These are phyloP conservation scores for Coprinopsis strossmayeri DNA, from an alignment of 768 basidiomycete species.

Conservation along the genomic window DNA sequence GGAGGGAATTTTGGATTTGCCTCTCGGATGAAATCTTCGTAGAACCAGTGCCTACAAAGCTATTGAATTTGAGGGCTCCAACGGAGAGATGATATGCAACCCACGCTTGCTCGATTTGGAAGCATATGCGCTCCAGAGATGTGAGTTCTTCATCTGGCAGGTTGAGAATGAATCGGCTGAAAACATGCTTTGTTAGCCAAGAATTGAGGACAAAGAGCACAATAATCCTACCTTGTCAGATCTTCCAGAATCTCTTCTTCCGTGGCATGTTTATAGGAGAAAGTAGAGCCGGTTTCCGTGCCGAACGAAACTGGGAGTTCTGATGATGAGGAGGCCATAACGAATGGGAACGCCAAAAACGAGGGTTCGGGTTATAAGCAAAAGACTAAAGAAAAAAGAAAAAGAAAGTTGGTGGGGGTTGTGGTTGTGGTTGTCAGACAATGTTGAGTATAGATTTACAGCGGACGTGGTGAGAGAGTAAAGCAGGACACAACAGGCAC, in stretches of 20 bases:
- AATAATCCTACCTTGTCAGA: conserved; percentile 78
- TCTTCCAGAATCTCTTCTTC: conserved; percentile 88
- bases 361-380: conserved; percentile 19
- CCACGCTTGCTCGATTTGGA: conserved; percentile 98
- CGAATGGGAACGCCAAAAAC: conserved; percentile 24
- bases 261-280: conserved; percentile 65
- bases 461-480: not conserved
- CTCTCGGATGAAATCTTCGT: conserved; percentile 97
- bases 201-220: conserved; percentile 5
- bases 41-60: conserved; percentile 89
- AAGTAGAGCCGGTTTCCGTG: conserved; percentile 29
- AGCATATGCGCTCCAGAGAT: conserved; percentile 90
- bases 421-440: not conserved
- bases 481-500: not conserved
- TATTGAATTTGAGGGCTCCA: conserved; percentile 10
- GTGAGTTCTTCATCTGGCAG: conserved; percentile 89
- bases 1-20: conserved; percentile 84
- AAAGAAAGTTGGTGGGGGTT: conserved; percentile 6
- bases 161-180: conserved; percentile 92
- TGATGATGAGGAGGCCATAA: conserved; percentile 73
- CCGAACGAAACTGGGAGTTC: conserved; percentile 50
- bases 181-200: conserved; percentile 8
- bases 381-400: conserved; percentile 12
- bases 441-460: not conserved
- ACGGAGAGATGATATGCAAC: conserved; percentile 24